These are phyloP conservation scores for Hypoxylon rubiginosum DNA, from an alignment of 2,329 filamentous ascomycete genomes.

Conservation along the genomic window DNA sequence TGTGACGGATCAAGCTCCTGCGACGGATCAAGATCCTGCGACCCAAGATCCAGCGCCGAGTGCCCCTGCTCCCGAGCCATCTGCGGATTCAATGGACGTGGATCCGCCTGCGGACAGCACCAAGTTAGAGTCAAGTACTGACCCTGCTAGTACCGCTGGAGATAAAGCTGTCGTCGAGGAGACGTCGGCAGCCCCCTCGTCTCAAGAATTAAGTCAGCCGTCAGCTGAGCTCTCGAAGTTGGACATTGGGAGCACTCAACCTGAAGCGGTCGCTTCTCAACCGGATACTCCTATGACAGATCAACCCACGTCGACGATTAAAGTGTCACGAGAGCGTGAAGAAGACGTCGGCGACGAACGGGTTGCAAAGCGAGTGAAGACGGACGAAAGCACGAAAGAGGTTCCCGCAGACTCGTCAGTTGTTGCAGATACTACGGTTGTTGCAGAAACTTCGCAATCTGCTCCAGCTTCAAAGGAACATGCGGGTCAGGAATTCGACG, in stretches of 20 bases:
- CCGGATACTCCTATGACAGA: conserved; percentile 46
- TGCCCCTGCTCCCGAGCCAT: conserved; percentile 8
- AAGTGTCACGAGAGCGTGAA: conserved; percentile 81
- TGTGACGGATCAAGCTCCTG: conserved; percentile 4
- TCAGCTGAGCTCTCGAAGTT: conserved; percentile 51
- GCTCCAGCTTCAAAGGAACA: conserved; percentile 49
- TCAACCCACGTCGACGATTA: conserved; percentile 55
- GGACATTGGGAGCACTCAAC: conserved; percentile 49
- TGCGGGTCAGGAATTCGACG: conserved; percentile 55
- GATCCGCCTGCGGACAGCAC: conserved; percentile 42
- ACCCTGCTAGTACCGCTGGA: conserved; percentile 43
- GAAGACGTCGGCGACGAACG: conserved; percentile 77
- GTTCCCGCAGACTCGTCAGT: conserved; percentile 45
- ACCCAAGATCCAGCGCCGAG: conserved; percentile 23
- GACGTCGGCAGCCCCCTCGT: conserved; percentile 46
- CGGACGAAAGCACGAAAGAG: conserved; percentile 66
- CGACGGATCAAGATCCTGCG: conserved; percentile 5
- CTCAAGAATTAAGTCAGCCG: conserved; percentile 51
- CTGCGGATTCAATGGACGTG: conserved; percentile 51
- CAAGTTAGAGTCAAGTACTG: conserved; percentile 34
- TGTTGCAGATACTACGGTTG: conserved; percentile 44
- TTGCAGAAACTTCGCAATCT: conserved; percentile 39
- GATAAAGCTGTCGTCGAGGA: conserved; percentile 45
- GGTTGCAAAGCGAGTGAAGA: conserved; percentile 84
- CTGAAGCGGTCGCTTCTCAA: conserved; percentile 42